Evolutionary conservation across 768 basidiomycete species (phyloP), one percentile per base, ranked within the genome.

Genomic region (Tubosaeta sp.): DNA sequence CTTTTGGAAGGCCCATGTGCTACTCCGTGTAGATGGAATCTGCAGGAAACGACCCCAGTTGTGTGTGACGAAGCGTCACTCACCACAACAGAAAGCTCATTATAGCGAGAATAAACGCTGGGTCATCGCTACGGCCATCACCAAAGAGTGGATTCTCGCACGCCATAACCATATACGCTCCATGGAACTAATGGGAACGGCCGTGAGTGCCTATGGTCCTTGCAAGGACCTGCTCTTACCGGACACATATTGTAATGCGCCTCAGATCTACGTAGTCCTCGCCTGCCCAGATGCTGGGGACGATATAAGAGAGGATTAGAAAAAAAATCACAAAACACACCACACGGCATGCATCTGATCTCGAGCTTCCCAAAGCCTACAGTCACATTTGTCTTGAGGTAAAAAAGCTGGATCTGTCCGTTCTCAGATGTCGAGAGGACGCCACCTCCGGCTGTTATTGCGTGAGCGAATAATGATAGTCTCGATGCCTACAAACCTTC

Each of bases 331-430:
- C 35, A 43, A 53, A 53, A 52, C 32, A 72, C 56, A 90, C 88
- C 79, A 85, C 19, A 94, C 95, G 41, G 87, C 91, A 52, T 85
- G 85, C 51, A 97, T 78, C 72, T 97, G 94, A 71, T 99, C 95
- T 46, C 75, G 73, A 11, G 87, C 88, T 72, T 98, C 22, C 22
- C 3, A 22, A 3, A 22, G 3, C 22, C 22, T 2, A 22, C 3
- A 22, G 22, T 22, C 22, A n/a, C n/a, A n/a, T n/a, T 22, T 22
- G 22, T 22, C 2, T 22, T 22, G 22, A 22, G 22, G 22, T 1
- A 2, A 3, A 22, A 22, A 22, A 22, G 22, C 22, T 22, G 22
- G 1, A 22, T 22, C 3, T 22, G 3, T 22, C 22, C 22, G 22
- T 22, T 22, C 22, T 22, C 22, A 22, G 3, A 22, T 22, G n/a